Evolutionary conservation across 1,284 basidiomycete species (phyloP).

Genomic region (Ganoderma multipileum): DNA sequence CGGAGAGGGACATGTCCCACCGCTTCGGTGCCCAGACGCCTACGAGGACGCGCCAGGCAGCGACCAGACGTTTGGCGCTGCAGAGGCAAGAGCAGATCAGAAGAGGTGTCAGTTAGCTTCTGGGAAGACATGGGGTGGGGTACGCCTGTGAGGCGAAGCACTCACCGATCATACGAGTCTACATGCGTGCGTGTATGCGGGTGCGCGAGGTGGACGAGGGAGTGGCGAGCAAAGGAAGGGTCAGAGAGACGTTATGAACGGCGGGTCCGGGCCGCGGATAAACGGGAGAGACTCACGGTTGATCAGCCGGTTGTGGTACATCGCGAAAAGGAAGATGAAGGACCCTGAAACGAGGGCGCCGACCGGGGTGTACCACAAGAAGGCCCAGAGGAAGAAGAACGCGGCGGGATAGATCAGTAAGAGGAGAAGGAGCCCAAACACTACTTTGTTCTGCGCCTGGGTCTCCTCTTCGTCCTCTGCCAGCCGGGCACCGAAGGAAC

Average conservation of each 20-base stretch:
- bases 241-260: conserved; percentile 11
- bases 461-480: conserved; percentile 91
- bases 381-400: conserved; percentile 85
- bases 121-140: conserved; percentile 3
- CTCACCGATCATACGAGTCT: conserved; percentile 87
- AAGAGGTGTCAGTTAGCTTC: conserved; percentile 22
- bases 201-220: too few species aligned
- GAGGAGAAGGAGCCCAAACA: conserved; percentile 80
- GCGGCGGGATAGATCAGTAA: conserved; percentile 81
- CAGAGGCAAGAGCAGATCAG: conserved; percentile 15
- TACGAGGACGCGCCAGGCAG: conserved; percentile 89
- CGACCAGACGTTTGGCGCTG: conserved; percentile 82
- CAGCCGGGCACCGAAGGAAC: conserved; percentile 73
- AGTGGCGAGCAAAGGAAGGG: conserved; percentile 13
- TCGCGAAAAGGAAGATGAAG: conserved; percentile 75
- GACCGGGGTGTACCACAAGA: conserved; percentile 72
- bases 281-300: conserved; percentile 58
- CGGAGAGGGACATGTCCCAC: conserved; percentile 76
- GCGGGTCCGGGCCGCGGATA: conserved; percentile 12
- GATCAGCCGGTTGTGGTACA: conserved; percentile 83
- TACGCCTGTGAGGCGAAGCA: conserved; percentile 22
- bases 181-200: background rate
- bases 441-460: conserved; percentile 92
- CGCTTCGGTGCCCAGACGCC: conserved; percentile 88
- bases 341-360: conserved; percentile 47